These are phyloP conservation scores for Pseudevernia furfuracea DNA, from an alignment of 495 filamentous ascomycete species.

Conservation along the genomic window DNA sequence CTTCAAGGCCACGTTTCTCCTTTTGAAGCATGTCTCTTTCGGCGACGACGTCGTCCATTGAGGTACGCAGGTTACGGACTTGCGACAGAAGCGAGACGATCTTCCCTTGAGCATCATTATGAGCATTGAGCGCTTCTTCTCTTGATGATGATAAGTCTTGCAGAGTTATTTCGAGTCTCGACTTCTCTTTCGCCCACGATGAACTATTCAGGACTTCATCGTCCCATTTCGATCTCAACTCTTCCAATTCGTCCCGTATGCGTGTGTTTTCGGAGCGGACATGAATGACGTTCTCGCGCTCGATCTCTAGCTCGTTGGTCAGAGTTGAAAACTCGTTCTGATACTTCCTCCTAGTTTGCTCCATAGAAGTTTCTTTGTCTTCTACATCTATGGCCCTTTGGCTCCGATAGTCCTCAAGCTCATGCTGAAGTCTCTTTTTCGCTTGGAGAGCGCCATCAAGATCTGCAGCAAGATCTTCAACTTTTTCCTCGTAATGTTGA, in stretches of 20 bases:
- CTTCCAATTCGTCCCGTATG: slow-evolving; percentile 88
- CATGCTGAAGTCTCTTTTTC: slow-evolving; percentile 92
- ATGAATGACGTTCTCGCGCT: slow-evolving; percentile 74
- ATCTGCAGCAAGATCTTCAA: slow-evolving; percentile 89
- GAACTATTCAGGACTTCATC: slow-evolving; percentile 96
- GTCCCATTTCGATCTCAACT: slow-evolving; percentile 94
- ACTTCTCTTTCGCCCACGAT: slow-evolving; percentile 97
- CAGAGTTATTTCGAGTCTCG: slow-evolving; percentile 80
- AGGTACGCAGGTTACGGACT: slow-evolving; percentile 73
- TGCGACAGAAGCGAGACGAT: slow-evolving; percentile 88
- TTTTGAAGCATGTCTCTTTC: slow-evolving; percentile 79
- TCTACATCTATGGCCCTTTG: slow-evolving; percentile 93
- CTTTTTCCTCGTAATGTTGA: slow-evolving; percentile 79
- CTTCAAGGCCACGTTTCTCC: slow-evolving; percentile 85
- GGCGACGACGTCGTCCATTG: slow-evolving; percentile 74
- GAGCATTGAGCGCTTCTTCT: slow-evolving; percentile 85
- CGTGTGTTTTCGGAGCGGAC: slow-evolving; percentile 61
- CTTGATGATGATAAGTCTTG: slow-evolving; percentile 83
- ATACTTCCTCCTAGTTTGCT: slow-evolving; percentile 96
- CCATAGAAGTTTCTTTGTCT: slow-evolving; percentile 92
- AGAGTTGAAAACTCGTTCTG: slow-evolving; percentile 84
- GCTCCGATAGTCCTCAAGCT: slow-evolving; percentile 94
- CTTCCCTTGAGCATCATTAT: slow-evolving; percentile 90
- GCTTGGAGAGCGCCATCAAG: slow-evolving; percentile 78
- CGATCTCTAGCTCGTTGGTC: slow-evolving; percentile 85